These are phyloP conservation scores for Ganoderma meredithae DNA, from an alignment of 1,284 basidiomycete genomes.

Conservation along the genomic window DNA sequence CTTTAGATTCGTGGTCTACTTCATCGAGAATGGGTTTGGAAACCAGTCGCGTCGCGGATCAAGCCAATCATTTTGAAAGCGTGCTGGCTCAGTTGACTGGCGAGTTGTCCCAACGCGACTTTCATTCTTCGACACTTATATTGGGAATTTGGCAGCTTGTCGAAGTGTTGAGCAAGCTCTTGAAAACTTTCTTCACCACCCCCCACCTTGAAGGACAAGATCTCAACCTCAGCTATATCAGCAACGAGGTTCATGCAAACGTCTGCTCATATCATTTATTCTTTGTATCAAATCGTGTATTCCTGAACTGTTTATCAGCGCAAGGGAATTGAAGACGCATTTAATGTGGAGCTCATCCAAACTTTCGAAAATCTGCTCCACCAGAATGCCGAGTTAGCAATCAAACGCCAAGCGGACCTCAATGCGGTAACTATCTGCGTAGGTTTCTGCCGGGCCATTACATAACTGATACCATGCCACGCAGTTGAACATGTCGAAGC, in stretches of 20 bases:
- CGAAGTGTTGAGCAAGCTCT: background rate
- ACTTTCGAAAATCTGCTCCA: background rate
- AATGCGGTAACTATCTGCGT: background rate
- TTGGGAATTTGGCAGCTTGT: background rate
- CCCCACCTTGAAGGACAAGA: background rate
- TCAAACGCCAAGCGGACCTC: background rate
- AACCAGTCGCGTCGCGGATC: background rate
- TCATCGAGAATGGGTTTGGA: background rate
- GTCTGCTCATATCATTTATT: background rate
- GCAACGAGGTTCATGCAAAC: background rate
- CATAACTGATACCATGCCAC: background rate
- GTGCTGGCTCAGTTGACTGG: background rate
- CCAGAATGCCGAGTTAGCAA: background rate
- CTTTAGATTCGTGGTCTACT: background rate
- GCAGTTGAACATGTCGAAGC: slow-evolving; percentile 12
- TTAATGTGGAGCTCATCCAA: slow-evolving; percentile 1
- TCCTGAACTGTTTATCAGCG: background rate
- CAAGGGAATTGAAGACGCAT: background rate
- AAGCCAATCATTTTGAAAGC: background rate
- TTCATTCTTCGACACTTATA: background rate
- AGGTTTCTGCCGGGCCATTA: background rate
- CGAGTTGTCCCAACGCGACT: background rate
- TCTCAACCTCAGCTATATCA: background rate
- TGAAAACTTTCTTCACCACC: background rate
- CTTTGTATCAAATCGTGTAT: background rate